Evolutionary conservation across 805 yeast species (phyloP), one percentile per base, ranked within the genome.

Genomic region (Metschnikowia borealis): DNA sequence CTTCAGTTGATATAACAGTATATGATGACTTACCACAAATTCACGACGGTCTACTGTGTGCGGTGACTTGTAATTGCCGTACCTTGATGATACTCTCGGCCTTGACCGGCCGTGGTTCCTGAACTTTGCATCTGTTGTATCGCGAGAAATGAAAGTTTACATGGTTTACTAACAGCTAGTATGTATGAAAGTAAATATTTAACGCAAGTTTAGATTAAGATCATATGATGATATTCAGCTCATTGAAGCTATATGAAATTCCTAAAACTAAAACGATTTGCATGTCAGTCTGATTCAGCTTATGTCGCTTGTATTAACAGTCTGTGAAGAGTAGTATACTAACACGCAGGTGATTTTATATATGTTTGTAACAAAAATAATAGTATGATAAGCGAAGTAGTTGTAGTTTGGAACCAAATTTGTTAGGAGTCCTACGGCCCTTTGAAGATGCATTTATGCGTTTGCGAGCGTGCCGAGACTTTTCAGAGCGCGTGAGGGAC

Each of bases 51-150:
- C 78, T 73, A 71, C 78, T 73, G 78, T 60, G 74, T 67, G 54
- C 60, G 59, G 70, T 67, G 66, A 70, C 68, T 70, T 73, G 74
- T 73, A 70, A 71, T 71, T 64, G 65, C 69, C 65, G 53, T 60
- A 66, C 71, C 52, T 62, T 73, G 78, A 73, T 73, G 78, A 73
- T 57, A 65, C 62, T 46, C 58, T 60, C 55, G 77, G 76, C 77
- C 77, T 73, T 73, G 77, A 72, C 77, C 77, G 78, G 77, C 77
- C 77, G 75, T 73, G 77, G 78, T 67, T 60, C 73, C 76, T 71
- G 76, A 72, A 56, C 40, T 21, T 34, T 36, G 26, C 15, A 8
- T 11, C 15, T 44, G 26, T 23, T 44, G 18, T 35, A 49, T 40
- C 32, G 17, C 31, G 17, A 14, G 31, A 39, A n/a, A 15, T n/a